Evolutionary conservation across 140 eudicot genomes (phyloP).

Genomic region (Stevia rebaudiana): DNA sequence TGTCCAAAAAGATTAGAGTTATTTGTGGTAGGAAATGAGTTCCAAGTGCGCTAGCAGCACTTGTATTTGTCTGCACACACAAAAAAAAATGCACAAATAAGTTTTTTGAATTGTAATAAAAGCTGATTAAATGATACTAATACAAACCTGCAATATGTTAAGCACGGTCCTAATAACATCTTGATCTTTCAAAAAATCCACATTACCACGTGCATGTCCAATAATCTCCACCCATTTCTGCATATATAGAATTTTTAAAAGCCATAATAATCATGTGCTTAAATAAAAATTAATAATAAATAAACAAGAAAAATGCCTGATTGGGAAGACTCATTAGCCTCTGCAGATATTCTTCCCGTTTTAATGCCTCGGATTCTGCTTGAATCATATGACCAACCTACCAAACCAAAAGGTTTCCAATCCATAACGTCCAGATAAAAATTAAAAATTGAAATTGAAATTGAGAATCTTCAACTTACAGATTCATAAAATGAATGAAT

Average conservation of each 20-base stretch:
- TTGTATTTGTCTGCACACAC: constrained; percentile 80
- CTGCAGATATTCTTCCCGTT: constrained; percentile 79
- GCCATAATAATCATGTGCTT: not conserved
- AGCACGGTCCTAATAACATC: constrained; percentile 85
- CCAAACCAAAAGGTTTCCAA: constrained; percentile 5
- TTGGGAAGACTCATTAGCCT: constrained; percentile 94
- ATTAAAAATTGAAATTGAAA: not conserved
- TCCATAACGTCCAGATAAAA: not conserved
- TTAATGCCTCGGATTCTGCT: constrained; percentile 80
- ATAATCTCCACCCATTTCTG: constrained; percentile 98
- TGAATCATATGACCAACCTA: constrained; percentile 98
- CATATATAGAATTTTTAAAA: constrained; percentile 19
- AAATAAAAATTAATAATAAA: not conserved
- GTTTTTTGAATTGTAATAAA: not conserved
- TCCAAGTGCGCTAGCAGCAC: constrained; percentile 88
- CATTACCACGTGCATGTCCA: constrained; percentile 91
- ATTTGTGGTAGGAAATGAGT: constrained; percentile 81
- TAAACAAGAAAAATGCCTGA: constrained; percentile 43
- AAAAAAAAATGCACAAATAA: not conserved
- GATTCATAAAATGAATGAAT: constrained; percentile 95
- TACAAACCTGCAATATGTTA: constrained; percentile 84
- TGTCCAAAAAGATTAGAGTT: constrained; percentile 76
- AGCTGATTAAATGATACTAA: not conserved
- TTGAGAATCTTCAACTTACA: constrained; percentile 37
- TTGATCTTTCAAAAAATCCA: constrained; percentile 76